These are phyloP conservation scores for Pythium phragmiticola DNA, from an alignment of 352 stramenopile species.

Conservation along the genomic window DNA sequence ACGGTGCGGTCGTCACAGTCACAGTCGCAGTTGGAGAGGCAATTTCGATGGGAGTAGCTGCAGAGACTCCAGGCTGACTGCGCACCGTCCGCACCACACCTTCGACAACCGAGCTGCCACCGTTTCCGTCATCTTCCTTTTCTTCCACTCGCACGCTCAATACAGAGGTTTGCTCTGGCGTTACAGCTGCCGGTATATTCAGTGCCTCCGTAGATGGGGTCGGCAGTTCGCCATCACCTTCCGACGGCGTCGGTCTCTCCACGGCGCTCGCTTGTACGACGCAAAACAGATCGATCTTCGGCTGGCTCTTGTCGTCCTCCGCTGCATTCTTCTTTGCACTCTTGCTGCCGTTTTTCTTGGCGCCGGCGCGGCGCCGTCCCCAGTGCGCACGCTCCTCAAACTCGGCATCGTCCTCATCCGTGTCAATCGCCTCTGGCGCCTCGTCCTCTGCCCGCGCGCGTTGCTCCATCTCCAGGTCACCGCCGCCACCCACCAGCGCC, in stretches of 20 bases:
- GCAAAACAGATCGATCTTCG: slow-evolving; percentile 69
- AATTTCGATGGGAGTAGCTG: background rate
- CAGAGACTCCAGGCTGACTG: background rate
- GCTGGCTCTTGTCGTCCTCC: slow-evolving; percentile 43
- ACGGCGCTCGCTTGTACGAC: slow-evolving; percentile 18
- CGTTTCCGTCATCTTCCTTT: slow-evolving; percentile 17
- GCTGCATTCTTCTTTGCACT: slow-evolving; percentile 18
- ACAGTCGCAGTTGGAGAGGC: background rate
- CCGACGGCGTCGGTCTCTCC: background rate
- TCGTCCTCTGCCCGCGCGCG: background rate
- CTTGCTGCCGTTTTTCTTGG: slow-evolving; percentile 30
- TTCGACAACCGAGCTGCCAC: slow-evolving; percentile 15
- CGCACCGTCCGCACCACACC: slow-evolving; percentile 3
- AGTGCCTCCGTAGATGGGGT: background rate
- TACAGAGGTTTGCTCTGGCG: background rate
- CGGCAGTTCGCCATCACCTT: background rate
- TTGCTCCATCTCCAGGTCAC: background rate
- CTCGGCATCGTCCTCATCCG: slow-evolving; percentile 65
- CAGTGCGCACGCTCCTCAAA: slow-evolving; percentile 73
- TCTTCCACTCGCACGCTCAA: slow-evolving; percentile 5
- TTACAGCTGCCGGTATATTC: background rate
- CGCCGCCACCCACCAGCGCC: slow-evolving; percentile 31
- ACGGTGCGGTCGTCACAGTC: background rate
- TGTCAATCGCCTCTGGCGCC: slow-evolving; percentile 59
- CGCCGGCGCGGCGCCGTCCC: slow-evolving; percentile 37